Base-by-base conservation (phyloP, 139 green algal species). In the Diplosphaera chodatii region DNA sequence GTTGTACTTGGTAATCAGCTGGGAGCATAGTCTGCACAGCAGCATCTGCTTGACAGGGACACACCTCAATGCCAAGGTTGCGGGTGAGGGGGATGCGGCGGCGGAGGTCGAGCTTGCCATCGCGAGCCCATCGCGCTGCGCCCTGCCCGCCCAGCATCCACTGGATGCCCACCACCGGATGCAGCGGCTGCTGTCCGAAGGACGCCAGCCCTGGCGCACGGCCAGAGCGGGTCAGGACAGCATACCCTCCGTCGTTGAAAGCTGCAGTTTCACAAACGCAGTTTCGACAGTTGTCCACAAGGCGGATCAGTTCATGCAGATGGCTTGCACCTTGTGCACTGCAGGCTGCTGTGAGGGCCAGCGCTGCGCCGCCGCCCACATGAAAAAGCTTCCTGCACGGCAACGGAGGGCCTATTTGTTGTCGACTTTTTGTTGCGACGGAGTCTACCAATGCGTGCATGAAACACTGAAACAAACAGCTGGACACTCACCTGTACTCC, bases 11-110 rank as follows among this genome's bases (percentile, higher is more conserved):
- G n/a, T n/a, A n/a, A n/a, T n/a, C n/a, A n/a, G n/a, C n/a, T n/a
- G n/a, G n/a, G n/a, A n/a, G n/a, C n/a, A n/a, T n/a, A n/a, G n/a
- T n/a, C n/a, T n/a, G n/a, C n/a, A n/a, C n/a, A n/a, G n/a, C n/a
- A n/a, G n/a, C n/a, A n/a, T n/a, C n/a, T n/a, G n/a, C n/a, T n/a
- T n/a, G n/a, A n/a, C n/a, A n/a, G n/a, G n/a, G n/a, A 48, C 37
- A 32, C n/a, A 76, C 72, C 72, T 77, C 72, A 30, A 77, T 41
- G 1, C 25, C 65, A 2, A 77, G 48, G 28, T 70, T 55, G 20
- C 48, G 27, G 0, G 72, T 67, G 21, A 77, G n/a, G 55, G 30
- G 48, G 15, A 77, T 32, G 0, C 70, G 32, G 10, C 71, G 65
- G 16, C 40, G 32, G 5, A 71, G 63, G 22, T 69, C 41, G 29